Evolutionary conservation across 192 early-diverging fungal genomes (phyloP).

Genomic region (Chytriomyces hyalinus): DNA sequence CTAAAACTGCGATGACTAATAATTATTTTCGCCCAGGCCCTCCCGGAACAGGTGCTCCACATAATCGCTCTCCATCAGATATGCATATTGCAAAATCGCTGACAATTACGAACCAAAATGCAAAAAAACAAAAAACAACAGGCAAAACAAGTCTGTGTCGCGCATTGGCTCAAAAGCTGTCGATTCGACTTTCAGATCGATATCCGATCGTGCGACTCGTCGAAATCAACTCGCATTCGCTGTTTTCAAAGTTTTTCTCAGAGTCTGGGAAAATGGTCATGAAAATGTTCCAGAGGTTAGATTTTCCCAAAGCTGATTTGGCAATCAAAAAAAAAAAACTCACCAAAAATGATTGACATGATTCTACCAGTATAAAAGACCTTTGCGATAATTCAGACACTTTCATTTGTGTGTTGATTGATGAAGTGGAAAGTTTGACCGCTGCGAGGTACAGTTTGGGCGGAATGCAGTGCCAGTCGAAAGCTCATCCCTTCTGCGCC

Average conservation of each 20-base stretch:
- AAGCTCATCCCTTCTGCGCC: background rate
- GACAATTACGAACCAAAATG: background rate
- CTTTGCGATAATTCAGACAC: slow-evolving; percentile 60
- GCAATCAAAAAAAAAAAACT: background rate
- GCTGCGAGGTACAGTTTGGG: slow-evolving; percentile 53
- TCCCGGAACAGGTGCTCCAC: slow-evolving; percentile 47
- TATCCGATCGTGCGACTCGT: slow-evolving; percentile 62
- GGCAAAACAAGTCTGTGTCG: slow-evolving; percentile 73
- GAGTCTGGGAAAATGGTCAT: slow-evolving; percentile 67
- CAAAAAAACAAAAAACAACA: slow-evolving; percentile 35
- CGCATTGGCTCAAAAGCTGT: slow-evolving; percentile 66
- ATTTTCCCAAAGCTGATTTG: background rate
- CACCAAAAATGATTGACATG: background rate
- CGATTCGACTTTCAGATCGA: slow-evolving; percentile 62
- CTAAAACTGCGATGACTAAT: background rate
- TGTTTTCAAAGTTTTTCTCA: slow-evolving; percentile 81
- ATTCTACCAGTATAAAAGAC: slow-evolving; percentile 50
- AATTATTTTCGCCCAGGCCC: slow-evolving; percentile 43
- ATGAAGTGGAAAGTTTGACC: slow-evolving; percentile 77
- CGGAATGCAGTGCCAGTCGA: slow-evolving; percentile 10
- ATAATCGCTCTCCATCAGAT: background rate
- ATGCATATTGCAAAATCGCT: background rate
- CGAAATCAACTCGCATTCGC: slow-evolving; percentile 75
- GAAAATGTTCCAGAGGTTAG: slow-evolving; percentile 59
- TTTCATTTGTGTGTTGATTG: slow-evolving; percentile 73